Percentiles rank a stretch among this genome's conserved stretches.
Conservation (phyloP, 352 stramenopile genomes). For the Pythium volutum region DNA sequence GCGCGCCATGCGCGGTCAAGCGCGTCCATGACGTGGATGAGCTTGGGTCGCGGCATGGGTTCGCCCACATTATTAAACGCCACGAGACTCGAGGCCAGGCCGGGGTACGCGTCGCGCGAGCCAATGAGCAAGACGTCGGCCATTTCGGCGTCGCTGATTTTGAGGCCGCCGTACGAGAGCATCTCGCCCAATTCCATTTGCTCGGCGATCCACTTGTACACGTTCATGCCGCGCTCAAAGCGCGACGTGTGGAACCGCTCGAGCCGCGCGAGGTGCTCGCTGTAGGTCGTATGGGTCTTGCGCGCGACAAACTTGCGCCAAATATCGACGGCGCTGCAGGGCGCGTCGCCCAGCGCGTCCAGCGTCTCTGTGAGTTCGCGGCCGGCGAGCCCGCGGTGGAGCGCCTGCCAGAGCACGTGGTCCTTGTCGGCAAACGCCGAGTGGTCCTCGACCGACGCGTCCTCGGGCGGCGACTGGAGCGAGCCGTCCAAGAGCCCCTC, state of each 20-base stretch:
- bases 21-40: constrained; percentile 19
- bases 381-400: constrained; percentile 13
- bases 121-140: constrained; percentile 21
- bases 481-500: constrained; percentile 11
- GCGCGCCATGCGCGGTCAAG: constrained; percentile 11
- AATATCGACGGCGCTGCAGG: constrained; percentile 6
- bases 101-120: constrained; percentile 13
- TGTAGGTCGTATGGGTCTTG: constrained; percentile 21
- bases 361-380: constrained; percentile 20
- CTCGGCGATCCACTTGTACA: constrained; percentile 23
- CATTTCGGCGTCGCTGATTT: constrained; percentile 22
- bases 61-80: constrained; percentile 20
- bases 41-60: constrained; percentile 17
- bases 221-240: constrained; percentile 22
- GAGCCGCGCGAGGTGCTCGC: constrained; percentile 17
- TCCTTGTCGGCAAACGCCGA: constrained; percentile 13
- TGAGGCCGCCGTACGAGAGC: constrained; percentile 20
- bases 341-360: constrained; percentile 1
- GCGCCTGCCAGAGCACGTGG: constrained; percentile 13
- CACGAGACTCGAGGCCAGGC: constrained; percentile 9
- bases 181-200: constrained; percentile 22
- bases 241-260: constrained; percentile 18
- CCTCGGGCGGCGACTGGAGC: constrained; percentile 9
- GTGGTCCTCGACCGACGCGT: constrained; percentile 15
- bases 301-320: constrained; percentile 17